Base-by-base conservation (phyloP, 495 filamentous ascomycete genomes). In the Podospora pseudocomata region DNA sequence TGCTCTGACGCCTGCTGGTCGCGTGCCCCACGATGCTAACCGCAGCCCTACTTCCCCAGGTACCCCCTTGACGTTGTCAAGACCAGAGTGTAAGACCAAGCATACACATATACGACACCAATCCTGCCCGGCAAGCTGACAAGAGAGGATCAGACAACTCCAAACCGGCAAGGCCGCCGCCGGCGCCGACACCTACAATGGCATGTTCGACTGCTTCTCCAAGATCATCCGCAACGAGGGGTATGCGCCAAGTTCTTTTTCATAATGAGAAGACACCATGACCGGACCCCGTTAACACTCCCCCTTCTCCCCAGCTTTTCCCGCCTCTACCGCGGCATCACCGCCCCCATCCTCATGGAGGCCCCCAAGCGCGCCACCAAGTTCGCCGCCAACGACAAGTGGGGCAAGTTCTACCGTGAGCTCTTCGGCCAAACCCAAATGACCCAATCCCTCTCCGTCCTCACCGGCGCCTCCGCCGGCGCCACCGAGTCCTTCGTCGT, bases 11-110 rank as follows among this genome's bases (percentile, higher is more conserved):
- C 27, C 4, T 70, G 59, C 56, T 71, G 62, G 54, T 75, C 70
- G 66, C 71, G 68, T 71, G 69, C 70, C 61, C 65, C n/a, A 39
- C 55, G 11, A 64, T 60, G 64, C 71, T 74, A 66, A 77, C 69
- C 28, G 16, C 13, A 59, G 16, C 13, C 60, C 66, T 70, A 65
- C 27, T 49, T 32, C 44, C 23, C 61, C 66, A 97, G 93, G 95
- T 99, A 99, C 84, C 95, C 95, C 73, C 84, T 99, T 74, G 95
- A 99, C 80, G 94, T 98, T 58, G 92, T 99, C 75, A 99, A 99
- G 85, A 99, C 95, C 63, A 85, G 95, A 87, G 90, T 99, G 91
- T 96, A 86, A 86, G 60, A 53, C 11, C 13, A 63, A 63, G 23
- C 30, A 65, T 18, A 18, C 54, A 56, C 15, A 20, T 23, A 5